Conservation (phyloP, 345 rosid genomes). For the Euclidium syriacum region DNA sequence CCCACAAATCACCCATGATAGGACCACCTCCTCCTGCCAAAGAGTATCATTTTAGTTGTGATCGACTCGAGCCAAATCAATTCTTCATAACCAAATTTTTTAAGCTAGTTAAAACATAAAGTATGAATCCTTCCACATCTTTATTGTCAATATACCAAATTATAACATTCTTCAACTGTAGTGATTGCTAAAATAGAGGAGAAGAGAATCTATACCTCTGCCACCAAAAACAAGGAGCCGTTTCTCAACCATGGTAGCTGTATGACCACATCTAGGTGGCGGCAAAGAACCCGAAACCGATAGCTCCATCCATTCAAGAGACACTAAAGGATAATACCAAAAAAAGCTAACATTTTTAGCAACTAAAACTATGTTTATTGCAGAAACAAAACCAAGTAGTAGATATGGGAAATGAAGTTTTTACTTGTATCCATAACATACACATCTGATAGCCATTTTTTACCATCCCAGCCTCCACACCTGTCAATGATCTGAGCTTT, state of each 20-base stretch:
- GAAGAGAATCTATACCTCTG: slow-evolving; percentile 48
- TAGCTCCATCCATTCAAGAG: slow-evolving; percentile 95
- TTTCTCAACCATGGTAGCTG: slow-evolving; percentile 95
- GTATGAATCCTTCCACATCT: neutral
- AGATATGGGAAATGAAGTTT: slow-evolving; percentile 14
- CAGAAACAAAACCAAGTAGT: slow-evolving; percentile 9
- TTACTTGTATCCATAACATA: slow-evolving; percentile 94
- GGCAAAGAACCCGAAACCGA: slow-evolving; percentile 75
- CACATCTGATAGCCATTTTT: slow-evolving; percentile 96
- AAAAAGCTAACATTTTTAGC: slow-evolving; percentile 1
- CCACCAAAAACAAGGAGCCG: slow-evolving; percentile 93
- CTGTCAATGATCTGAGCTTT: slow-evolving; percentile 38
- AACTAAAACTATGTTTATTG: neutral
- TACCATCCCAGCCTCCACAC: slow-evolving; percentile 99
- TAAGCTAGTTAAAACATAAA: neutral
- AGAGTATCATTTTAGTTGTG: slow-evolving; percentile 13
- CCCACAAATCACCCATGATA: slow-evolving; percentile 99
- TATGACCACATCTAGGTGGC: slow-evolving; percentile 97
- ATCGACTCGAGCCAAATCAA: neutral
- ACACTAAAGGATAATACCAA: slow-evolving; percentile 54
- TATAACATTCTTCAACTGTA: neutral
- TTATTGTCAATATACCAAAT: no score
- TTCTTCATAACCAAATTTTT: neutral
- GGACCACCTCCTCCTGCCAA: slow-evolving; percentile 95
- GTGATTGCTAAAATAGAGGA: neutral